Conservation (phyloP, 768 basidiomycete species). For the Austroboletus festivus region DNA sequence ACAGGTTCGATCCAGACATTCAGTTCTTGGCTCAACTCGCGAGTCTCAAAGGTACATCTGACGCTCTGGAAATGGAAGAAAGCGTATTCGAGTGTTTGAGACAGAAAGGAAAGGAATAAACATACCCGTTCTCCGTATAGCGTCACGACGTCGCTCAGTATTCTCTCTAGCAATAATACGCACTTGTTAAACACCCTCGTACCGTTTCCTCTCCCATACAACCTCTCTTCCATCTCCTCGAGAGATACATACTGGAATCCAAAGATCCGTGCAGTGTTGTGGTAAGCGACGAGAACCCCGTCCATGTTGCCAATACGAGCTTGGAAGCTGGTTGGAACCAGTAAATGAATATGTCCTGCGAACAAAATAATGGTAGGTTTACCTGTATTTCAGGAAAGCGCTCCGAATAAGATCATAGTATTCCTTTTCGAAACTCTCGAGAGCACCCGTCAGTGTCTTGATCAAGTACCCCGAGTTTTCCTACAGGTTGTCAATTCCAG, state of each 20-base stretch:
- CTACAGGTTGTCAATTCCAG: slow-evolving; percentile 30
- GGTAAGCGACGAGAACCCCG: slow-evolving; percentile 84
- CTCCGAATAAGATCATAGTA: slow-evolving; percentile 93
- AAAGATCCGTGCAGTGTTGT: slow-evolving; percentile 82
- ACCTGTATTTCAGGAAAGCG: slow-evolving; percentile 94
- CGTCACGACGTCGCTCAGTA: slow-evolving; percentile 54
- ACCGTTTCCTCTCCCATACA: slow-evolving; percentile 63
- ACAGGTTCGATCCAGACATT: slow-evolving; percentile 67
- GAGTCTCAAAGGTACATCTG: slow-evolving; percentile 59
- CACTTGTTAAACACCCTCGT: slow-evolving; percentile 74
- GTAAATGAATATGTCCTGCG: background rate
- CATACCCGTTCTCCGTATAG: slow-evolving; percentile 68
- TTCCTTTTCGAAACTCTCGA: slow-evolving; percentile 87
- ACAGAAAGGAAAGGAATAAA: background rate
- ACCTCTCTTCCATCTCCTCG: slow-evolving; percentile 78
- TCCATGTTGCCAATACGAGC: slow-evolving; percentile 97
- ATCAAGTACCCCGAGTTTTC: slow-evolving; percentile 82
- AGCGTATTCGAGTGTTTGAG: background rate
- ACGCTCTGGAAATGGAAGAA: slow-evolving; percentile 42
- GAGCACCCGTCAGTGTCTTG: slow-evolving; percentile 52
- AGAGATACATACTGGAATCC: slow-evolving; percentile 93
- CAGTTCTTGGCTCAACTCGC: slow-evolving; percentile 40
- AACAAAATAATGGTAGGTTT: slow-evolving; percentile 3
- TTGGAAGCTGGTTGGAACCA: slow-evolving; percentile 63
- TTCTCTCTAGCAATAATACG: slow-evolving; percentile 62